Evolutionary conservation across 1,284 basidiomycete genomes (phyloP).

Genomic region (Termitomyces sp.): DNA sequence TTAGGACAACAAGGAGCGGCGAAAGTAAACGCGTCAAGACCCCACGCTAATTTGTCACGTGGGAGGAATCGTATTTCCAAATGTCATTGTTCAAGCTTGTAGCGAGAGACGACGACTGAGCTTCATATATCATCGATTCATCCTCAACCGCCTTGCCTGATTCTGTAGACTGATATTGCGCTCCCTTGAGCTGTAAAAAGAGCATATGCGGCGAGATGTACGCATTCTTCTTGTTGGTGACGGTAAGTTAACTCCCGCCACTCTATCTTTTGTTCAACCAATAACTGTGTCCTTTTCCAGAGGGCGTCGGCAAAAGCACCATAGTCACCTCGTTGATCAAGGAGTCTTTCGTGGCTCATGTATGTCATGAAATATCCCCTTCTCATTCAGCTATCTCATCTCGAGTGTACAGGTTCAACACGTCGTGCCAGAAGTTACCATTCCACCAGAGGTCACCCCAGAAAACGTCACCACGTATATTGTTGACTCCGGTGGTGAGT

Average conservation of each 20-base stretch:
- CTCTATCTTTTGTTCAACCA: constrained; percentile 6
- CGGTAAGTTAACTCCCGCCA: constrained; percentile 42
- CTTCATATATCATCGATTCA: not conserved
- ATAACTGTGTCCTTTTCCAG: constrained; percentile 38
- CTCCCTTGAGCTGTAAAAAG: constrained; percentile 9
- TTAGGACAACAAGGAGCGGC: too few relatives aligned
- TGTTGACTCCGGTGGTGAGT: constrained; percentile 88
- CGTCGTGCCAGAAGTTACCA: constrained; percentile 91
- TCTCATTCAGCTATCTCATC: constrained; percentile 10
- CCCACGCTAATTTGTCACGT: constrained; percentile 12
- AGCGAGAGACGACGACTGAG: too few relatives aligned
- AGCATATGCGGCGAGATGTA: constrained; percentile 79
- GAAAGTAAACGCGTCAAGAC: too few relatives aligned
- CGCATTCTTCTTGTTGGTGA: constrained; percentile 93
- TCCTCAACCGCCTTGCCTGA: not conserved
- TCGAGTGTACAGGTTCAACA: constrained; percentile 67
- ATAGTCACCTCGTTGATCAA: constrained; percentile 96
- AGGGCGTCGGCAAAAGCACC: constrained; percentile 92
- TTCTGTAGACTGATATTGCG: constrained; percentile 3
- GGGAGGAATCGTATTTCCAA: constrained; percentile 8
- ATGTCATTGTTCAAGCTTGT: constrained; percentile 2
- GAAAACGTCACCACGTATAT: constrained; percentile 96
- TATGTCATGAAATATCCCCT: constrained; percentile 35
- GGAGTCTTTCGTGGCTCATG: constrained; percentile 86
- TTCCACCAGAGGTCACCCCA: constrained; percentile 91